Evolutionary conservation across 164 flowering plant species (phyloP), one percentile per base, ranked within the genome.

Genomic region (Vitis amurensis): DNA sequence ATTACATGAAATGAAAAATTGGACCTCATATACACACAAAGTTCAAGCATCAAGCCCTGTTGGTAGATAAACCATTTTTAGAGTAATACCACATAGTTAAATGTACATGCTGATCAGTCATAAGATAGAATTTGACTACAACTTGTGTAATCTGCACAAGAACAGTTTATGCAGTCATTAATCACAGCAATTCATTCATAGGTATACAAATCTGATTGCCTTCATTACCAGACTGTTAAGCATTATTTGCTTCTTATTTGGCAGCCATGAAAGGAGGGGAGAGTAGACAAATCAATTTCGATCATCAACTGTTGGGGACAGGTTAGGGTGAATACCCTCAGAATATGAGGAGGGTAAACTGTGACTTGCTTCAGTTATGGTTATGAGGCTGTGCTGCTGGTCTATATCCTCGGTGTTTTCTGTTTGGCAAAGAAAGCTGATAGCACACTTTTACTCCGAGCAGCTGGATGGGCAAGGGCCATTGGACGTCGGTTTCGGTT

Each of bases 371-470:
- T 58, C 66, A 13, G 27, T 60, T 3, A 64, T 2, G 55, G 31
- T 63, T 76, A 85, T 11, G 85, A 74, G 59, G 73, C 79, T 17
- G 67, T 62, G 9, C 83, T 68, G 50, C 83, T 68, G 50, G 83
- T 76, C 78, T 80, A 86, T 66, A 80, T 60, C 78, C 84, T 87
- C 8, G 73, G 50, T 17, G 82, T 67, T 75, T 91, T 92, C 68
- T 74, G 88, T 76, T 89, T 92, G 58, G 71, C 83, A 73, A 92
- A 85, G 80, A 89, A 84, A 31, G 86, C 76, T n/a, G 99, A 88
- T 37, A 92, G 79, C 85, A 94, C 59, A 69, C 93, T 92, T 80
- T 81, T 94, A 76, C 89, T 90, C 66, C 99, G 94, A 78, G 69
- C 77, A 69, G 44, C 44, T 37, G 44, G 44, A 37, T 94, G 91